Evolutionary conservation across 192 early-diverging fungal species (phyloP), one percentile per base, ranked within the genome.

Genomic region (Phycomyces blakesleeanus): DNA sequence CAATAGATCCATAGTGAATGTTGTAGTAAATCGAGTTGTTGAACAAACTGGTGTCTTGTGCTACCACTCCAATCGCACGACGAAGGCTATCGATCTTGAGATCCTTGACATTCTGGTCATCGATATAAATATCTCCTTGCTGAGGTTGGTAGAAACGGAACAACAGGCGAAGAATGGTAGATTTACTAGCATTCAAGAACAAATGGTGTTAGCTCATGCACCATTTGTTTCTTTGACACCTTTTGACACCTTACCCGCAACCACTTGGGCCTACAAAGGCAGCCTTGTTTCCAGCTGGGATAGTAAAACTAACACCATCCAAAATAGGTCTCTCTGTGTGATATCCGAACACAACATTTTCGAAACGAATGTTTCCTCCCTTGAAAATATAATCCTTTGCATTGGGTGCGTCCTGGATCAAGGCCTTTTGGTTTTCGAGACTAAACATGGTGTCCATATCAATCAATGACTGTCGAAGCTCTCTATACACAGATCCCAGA

Each of bases 391-490:
- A 69, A 4, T 76, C 74, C 42, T 68, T 76, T 1, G 88, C 83
- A 63, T 79, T 66, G 0, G 85, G 85, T 6, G 75, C 81, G 27
- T 91, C 85, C 63, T 77, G 64, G 58, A 70, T 80, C 71, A 37
- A 73, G 29, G 77, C 70, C 27, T 74, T 41, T 21, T 75, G 63
- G 9, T 83, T 79, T 53, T 90, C 85, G 20, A 99, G 83, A 41
- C 84, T 82, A 72, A 99, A 98, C 86, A 99, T 89, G 29, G 89
- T 84, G 47, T 98, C 95, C 96, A 99, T 98, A 62, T 99, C 97
- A 39, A 96, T 87, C 37, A 99, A 76, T 12, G 89, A 88, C 76
- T 99, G 97, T 56, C 90, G 84, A 44, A 95, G 85, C 77, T 99
- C 97, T 60, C 97, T 87, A 68, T 99, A 99, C 7, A 99, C 95